These are phyloP conservation scores for Sclerotinia sclerotiorum DNA, from an alignment of 2,329 filamentous ascomycete genomes.

Conservation along the genomic window DNA sequence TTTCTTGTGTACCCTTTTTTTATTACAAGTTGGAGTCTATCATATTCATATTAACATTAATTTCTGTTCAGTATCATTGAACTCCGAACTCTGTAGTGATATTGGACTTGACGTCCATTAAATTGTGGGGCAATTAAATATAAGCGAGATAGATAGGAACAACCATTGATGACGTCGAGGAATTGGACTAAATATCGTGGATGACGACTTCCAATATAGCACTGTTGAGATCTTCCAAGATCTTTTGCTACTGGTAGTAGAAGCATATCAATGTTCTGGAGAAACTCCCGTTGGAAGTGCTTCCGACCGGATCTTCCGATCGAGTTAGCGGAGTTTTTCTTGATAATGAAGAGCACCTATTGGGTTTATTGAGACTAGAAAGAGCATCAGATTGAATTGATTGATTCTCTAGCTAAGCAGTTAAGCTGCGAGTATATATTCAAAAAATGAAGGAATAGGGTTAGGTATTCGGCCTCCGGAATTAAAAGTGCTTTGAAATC, in stretches of 20 bases:
- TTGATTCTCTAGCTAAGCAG: too few relatives aligned
- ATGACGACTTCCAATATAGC: neutral
- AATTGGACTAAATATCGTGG: neutral
- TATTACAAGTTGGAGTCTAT: neutral
- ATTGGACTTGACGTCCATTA: neutral
- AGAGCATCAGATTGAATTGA: too few relatives aligned
- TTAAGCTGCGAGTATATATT: too few relatives aligned
- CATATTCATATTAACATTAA: rapidly evolving
- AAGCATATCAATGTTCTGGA: neutral
- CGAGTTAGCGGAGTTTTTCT: neutral
- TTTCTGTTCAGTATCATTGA: neutral
- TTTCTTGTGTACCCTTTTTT: rapidly evolving
- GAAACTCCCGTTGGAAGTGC: neutral
- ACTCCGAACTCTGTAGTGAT: neutral
- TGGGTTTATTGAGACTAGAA: too few relatives aligned
- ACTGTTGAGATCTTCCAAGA: neutral
- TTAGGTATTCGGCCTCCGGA: too few relatives aligned
- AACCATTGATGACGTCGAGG: neutral
- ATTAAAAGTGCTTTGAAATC: too few relatives aligned
- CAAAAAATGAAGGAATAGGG: too few relatives aligned
- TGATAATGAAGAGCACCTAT: neutral
- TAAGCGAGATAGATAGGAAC: neutral
- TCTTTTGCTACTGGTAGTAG: neutral
- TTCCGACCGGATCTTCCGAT: neutral
- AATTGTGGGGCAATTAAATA: neutral